phyloP scores from a whole-genome alignment of 495 filamentous ascomycete genomes.

The Talaromyces nanjingensis region DNA sequence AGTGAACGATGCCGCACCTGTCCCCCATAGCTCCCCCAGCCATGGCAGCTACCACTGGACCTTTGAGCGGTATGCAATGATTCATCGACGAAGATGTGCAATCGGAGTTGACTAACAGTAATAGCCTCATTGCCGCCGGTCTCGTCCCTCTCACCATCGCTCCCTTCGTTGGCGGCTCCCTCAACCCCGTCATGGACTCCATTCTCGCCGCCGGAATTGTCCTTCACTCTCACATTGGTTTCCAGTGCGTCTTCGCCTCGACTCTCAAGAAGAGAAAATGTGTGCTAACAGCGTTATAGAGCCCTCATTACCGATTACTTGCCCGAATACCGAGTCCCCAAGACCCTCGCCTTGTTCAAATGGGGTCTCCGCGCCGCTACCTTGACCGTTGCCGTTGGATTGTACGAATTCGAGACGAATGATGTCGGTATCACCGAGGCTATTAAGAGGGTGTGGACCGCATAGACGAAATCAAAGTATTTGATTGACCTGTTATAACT shows the following conservation, averaged over 20 bases:
- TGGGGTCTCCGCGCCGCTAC: slow-evolving; percentile 79
- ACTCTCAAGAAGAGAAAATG: slow-evolving; percentile 7
- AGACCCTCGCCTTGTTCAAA: slow-evolving; percentile 50
- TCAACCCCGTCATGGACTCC: slow-evolving; percentile 85
- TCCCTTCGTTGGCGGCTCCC: slow-evolving; percentile 83
- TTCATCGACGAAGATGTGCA: background rate
- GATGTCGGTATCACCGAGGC: slow-evolving; percentile 91
- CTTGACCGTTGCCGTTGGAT: slow-evolving; percentile 70
- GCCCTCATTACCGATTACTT: slow-evolving; percentile 86
- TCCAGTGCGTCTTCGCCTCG: slow-evolving; percentile 52
- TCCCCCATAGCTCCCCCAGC: slow-evolving; percentile 62
- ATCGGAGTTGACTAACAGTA: slow-evolving; percentile 9
- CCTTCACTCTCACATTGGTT: slow-evolving; percentile 91
- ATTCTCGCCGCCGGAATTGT: slow-evolving; percentile 75
- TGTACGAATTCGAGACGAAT: slow-evolving; percentile 99
- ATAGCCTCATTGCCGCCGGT: slow-evolving; percentile 61
- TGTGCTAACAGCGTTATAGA: slow-evolving; percentile 26
- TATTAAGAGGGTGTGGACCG: slow-evolving; percentile 78
- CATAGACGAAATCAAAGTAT: slow-evolving; percentile 28
- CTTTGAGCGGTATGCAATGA: slow-evolving; percentile 67
- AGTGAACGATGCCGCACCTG: slow-evolving; percentile 81
- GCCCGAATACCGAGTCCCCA: slow-evolving; percentile 63
- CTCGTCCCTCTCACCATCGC: slow-evolving; percentile 82
- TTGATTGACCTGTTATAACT: background rate
- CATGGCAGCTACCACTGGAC: slow-evolving; percentile 98